Base-by-base conservation (phyloP, 2,329 filamentous ascomycete species). In the Colletotrichum plurivorum region DNA sequence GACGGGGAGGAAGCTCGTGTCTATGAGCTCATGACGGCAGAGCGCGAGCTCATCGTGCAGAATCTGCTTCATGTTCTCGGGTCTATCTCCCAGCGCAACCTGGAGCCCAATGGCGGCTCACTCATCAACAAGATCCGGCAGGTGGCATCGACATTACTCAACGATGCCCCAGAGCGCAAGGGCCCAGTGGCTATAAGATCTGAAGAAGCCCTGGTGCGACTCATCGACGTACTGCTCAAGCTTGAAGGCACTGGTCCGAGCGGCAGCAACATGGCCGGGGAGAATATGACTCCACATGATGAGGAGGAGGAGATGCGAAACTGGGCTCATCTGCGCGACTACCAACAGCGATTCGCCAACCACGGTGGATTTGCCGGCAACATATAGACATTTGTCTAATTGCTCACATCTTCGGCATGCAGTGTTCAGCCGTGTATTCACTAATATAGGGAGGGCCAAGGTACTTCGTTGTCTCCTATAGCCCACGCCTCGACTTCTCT, bases 51-150 rank as follows among this genome's bases (percentile, higher is more conserved):
- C n/a, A 94, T 97, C 39, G 90, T 97, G 12, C 90, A 93, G 73
- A 91, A 95, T 77, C 85, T 97, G 2, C 86, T 97, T 1, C 85
- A 89, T 3, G 90, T 97, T 3, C 83, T 97, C 5, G 88, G 89
- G 27, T 93, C 89, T 64, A 93, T 97, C 73, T 93, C 92, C 55
- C 93, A 95, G 83, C 89, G 93, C 68, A 94, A 94, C 78, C 92
- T 97, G 86, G 94, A 97, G 71, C 88, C 88, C n/a, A 89, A 89
- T 70, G 87, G 87, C 18, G 83, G 82, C n/a, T 88, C 87, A 0
- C 81, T 89, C n/a, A 94, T 93, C 75, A 90, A 90, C 82, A 97
- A 97, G 83, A 93, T 97, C 73, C 92, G 94, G 10, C 92, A 93
- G 76, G 92, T 97, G 46, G 94, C 94, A 1, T 92, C 91, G 31